phyloP scores from a whole-genome alignment of 257 asterid species.

The Fraxinus americana region DNA sequence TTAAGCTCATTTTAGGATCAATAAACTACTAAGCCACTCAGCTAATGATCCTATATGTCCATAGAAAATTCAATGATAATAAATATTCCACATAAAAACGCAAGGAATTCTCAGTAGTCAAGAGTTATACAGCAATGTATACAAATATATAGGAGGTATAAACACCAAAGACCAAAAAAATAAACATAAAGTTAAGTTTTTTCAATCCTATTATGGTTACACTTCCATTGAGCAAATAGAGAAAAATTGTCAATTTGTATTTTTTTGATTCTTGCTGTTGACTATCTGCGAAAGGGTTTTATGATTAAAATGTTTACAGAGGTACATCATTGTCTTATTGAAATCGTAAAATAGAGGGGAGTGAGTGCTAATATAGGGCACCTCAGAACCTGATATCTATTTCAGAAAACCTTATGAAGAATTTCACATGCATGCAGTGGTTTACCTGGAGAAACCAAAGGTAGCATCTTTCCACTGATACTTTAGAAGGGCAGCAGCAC shows the following conservation, averaged over 20 bases:
- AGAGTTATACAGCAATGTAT: neutral
- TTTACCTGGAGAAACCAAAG: conserved; percentile 81
- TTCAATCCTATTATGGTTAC: neutral
- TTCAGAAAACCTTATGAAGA: neutral
- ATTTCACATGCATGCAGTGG: neutral
- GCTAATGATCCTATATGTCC: neutral
- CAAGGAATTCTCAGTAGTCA: neutral
- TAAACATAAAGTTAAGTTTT: neutral
- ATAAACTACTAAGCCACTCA: neutral
- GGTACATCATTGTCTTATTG: neutral
- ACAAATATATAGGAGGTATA: neutral
- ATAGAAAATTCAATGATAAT: neutral
- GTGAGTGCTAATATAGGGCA: neutral
- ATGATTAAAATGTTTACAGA: too few relatives aligned
- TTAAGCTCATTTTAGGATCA: neutral
- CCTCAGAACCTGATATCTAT: neutral
- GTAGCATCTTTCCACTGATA: conserved; percentile 91
- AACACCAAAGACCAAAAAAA: neutral
- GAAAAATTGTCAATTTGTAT: too few relatives aligned
- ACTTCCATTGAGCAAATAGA: neutral
- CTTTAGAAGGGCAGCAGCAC: conserved; percentile 91
- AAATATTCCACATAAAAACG: neutral
- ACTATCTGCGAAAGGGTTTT: neutral
- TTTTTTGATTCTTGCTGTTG: too few relatives aligned
- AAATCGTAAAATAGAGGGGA: neutral